These are phyloP conservation scores for Cladophialophora psammophila DNA, from an alignment of 2,329 filamentous ascomycete genomes.

Conservation along the genomic window DNA sequence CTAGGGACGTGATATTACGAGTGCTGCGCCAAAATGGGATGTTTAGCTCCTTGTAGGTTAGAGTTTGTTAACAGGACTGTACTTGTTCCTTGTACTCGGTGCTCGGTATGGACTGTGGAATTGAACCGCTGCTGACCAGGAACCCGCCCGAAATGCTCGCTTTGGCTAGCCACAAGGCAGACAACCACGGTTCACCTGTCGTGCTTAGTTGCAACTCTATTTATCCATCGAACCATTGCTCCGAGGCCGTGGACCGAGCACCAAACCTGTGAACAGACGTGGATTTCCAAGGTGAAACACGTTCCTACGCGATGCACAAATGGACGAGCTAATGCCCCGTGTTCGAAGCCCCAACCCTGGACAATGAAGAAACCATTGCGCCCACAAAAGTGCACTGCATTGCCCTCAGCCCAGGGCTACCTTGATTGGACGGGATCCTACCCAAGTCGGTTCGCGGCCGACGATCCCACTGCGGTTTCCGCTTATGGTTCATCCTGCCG, in stretches of 20 bases:
- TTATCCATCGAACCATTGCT: not conserved
- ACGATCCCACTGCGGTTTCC: not conserved
- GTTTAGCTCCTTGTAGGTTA: too few species aligned
- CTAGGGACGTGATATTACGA: not conserved
- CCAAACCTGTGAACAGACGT: not conserved
- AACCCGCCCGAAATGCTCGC: not conserved
- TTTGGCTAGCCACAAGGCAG: slow-evolving; percentile 9
- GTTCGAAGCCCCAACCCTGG: not conserved
- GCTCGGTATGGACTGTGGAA: not conserved
- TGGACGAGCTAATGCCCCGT: not conserved
- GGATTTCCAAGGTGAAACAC: slow-evolving; percentile 1
- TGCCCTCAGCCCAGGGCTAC: not conserved
- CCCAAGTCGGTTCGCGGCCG: not conserved
- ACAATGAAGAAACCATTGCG: too few species aligned
- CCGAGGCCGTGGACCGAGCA: not conserved
- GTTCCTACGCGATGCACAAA: not conserved
- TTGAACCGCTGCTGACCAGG: slow-evolving; percentile 1
- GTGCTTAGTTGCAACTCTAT: slow-evolving; percentile 1
- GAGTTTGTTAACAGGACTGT: too few species aligned
- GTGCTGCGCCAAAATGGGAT: too few species aligned
- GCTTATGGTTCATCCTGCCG: not conserved
- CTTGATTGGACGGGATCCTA: not conserved
- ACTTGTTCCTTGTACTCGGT: too few species aligned
- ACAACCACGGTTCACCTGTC: not conserved
- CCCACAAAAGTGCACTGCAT: not conserved